Percentiles rank a stretch among this genome's conserved stretches.
Conservation (phyloP, 208 protist species). For the Herpetomonas tarakana region DNA sequence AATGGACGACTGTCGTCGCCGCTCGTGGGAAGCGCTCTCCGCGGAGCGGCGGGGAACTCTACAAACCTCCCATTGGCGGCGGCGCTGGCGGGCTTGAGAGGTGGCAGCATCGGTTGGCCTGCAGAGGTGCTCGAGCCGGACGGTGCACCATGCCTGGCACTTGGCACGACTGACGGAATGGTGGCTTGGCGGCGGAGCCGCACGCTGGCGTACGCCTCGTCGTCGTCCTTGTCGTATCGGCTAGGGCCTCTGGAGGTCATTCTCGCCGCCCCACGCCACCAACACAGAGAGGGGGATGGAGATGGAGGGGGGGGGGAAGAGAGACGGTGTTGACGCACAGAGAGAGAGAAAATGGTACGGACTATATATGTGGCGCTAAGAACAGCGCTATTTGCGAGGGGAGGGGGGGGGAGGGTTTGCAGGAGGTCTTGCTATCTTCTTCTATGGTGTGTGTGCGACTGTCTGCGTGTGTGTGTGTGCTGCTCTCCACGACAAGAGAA, state of each 20-base stretch:
- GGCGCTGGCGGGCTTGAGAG: not conserved
- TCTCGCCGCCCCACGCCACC: too few species aligned
- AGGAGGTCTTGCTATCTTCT: not conserved
- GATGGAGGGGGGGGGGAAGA: not conserved
- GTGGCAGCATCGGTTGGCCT: not conserved
- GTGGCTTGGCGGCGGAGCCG: not conserved
- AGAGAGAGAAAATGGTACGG: not conserved
- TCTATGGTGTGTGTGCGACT: too few species aligned
- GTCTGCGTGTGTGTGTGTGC: too few species aligned
- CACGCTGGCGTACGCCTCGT: not conserved
- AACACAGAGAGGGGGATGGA: too few species aligned
- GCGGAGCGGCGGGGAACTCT: too few species aligned
- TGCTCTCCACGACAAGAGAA: too few species aligned
- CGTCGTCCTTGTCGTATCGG: not conserved
- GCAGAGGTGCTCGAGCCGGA: not conserved
- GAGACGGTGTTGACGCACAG: not conserved
- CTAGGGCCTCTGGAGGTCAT: not conserved
- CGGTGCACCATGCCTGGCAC: not conserved
- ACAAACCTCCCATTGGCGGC: not conserved
- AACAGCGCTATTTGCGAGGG: not conserved
- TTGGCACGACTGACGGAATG: not conserved
- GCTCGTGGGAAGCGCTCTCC: too few species aligned
- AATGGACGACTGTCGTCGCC: too few species aligned
- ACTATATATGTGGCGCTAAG: not conserved
- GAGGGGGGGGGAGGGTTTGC: not conserved